Evolutionary conservation across 2,329 filamentous ascomycete genomes (phyloP), one percentile per base, ranked within the genome.

Genomic region (Gnomoniopsis sp.): DNA sequence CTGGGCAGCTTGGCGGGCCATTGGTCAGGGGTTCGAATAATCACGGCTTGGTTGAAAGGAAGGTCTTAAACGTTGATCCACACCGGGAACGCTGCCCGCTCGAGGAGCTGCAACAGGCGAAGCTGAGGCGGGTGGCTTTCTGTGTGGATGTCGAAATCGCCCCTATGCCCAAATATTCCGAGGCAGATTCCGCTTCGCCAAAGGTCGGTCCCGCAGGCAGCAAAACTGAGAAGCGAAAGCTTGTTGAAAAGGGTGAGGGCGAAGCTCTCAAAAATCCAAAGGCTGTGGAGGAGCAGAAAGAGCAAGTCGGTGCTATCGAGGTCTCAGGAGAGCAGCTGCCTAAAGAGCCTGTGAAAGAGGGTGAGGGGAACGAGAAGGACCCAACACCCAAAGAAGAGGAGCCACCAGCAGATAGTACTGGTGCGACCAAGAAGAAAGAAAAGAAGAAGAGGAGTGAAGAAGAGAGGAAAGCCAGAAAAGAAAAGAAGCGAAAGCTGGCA

Each of bases 131-230:
- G 55, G 95, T 99, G 0, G 90, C 93, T 0, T 99, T 99, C 69
- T 96, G 91, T 66, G 95, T 99, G 2, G 95, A 99, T 69, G 93
- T 99, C 4, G 95, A 99, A 72, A 96, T 99, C 68, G 93, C 93
- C 3, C 91, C 92, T 0, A 87, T 91, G 69, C 91, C 93, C 23
- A 87, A 85, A 65, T 95, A 96, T 65, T 75, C 78, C 15, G 90
- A 95, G 3, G 79, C 79, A 17, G 81, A 82, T 7, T 72, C 80
- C 11, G 75, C 71, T 46, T 50, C 64, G 59, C 70, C 68, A 51
- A 77, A 74, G 56, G 68, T 72, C n/a, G 74, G 76, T 47, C 82
- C 83, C 58, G 71, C 74, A 53, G 76, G 75, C 47, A 81, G 81
- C 60, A 83, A 82, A 68, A 82, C 79, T 61, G 77, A 84, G 22